These are phyloP conservation scores for Claviceps pusilla DNA, from an alignment of 2,329 filamentous ascomycete species.

Conservation along the genomic window DNA sequence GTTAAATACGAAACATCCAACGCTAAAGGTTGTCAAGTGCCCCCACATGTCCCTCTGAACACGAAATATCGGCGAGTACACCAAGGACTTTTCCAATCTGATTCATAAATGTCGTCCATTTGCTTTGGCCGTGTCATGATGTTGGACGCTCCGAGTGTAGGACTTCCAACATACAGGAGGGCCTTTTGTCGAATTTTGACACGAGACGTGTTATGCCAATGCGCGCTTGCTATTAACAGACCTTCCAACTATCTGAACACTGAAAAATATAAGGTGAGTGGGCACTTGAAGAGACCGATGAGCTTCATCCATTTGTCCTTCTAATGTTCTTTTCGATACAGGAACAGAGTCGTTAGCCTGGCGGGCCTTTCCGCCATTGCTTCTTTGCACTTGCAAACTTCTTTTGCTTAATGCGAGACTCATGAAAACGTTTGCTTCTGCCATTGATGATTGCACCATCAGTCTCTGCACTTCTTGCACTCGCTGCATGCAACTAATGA, in stretches of 20 bases:
- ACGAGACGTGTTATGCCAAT: neutral
- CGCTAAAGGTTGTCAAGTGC: no score
- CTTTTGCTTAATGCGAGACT: conserved; percentile 30
- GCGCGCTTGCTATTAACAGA: neutral
- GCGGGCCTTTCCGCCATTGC: conserved; percentile 25
- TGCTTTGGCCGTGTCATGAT: no score
- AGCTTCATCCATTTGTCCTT: neutral
- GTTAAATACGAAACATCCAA: no score
- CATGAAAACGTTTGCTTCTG: conserved; percentile 33
- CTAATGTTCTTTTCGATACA: neutral
- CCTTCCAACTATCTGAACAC: neutral
- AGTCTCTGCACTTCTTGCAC: neutral
- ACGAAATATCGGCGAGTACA: no score
- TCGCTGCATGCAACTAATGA: neutral
- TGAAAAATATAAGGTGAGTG: neutral
- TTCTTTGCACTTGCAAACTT: conserved; percentile 37
- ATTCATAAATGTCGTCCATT: no score
- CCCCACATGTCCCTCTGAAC: no score
- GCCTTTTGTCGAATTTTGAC: neutral
- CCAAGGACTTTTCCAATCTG: no score
- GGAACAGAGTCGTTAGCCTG: conserved; percentile 9
- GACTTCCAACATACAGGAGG: neutral
- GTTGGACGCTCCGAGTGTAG: neutral
- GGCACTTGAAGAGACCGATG: neutral
- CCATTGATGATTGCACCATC: neutral